Percentiles rank a stretch among this genome's conserved stretches.
Evolutionary conservation across 768 basidiomycete genomes (phyloP).

Genomic region (Lactarius deliciosus): DNA sequence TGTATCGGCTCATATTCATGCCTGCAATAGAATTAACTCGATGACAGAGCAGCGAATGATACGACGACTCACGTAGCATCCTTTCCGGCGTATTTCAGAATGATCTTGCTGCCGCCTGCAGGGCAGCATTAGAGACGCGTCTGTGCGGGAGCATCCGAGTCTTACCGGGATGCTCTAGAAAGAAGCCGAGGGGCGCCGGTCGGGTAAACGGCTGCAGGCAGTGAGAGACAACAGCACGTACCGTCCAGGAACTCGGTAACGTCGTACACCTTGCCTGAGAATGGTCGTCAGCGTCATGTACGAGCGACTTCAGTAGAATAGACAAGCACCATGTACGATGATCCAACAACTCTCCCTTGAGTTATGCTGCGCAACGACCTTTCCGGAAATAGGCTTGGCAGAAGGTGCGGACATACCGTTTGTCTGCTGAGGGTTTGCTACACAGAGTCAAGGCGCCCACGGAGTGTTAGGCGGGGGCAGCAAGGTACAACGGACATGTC

Average conservation of each 20-base stretch:
- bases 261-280: conserved; percentile 44
- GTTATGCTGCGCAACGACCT: conserved; percentile 24
- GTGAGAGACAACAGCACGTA: conserved; percentile 24
- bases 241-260: conserved; percentile 44
- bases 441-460: conserved; percentile 6
- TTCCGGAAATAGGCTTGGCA: conserved; percentile 22
- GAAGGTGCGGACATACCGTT: background rate
- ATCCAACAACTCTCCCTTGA: conserved; percentile 31
- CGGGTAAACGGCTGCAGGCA: background rate
- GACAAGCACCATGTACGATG: conserved; percentile 26
- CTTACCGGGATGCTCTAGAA: conserved; percentile 29
- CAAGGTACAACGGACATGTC: no score
- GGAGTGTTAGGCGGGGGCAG: background rate
- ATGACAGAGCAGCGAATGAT: background rate
- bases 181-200: no score
- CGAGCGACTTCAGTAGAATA: background rate
- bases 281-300: background rate
- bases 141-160: background rate
- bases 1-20: conserved; percentile 86
- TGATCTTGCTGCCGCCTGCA: conserved; percentile 50
- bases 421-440: background rate
- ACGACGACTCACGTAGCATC: conserved; percentile 42
- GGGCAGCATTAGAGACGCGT: background rate
- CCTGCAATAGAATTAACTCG: conserved; percentile 20
- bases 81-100: conserved; percentile 56